phyloP scores from a whole-genome alignment of 106 monocot species.

The Agapanthus africanus region DNA sequence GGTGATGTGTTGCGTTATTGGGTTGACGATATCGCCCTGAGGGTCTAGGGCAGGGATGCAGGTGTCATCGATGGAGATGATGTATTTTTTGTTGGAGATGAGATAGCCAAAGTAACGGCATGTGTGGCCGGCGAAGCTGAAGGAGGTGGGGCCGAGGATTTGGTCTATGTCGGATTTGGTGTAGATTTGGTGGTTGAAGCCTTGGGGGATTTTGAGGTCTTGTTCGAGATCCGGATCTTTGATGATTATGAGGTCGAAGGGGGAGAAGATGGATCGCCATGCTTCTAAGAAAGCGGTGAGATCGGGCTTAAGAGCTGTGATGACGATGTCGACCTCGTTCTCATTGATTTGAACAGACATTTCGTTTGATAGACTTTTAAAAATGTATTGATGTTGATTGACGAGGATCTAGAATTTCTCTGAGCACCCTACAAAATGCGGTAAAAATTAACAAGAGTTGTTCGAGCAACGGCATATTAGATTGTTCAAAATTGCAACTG shows the following conservation, averaged over 20 bases:
- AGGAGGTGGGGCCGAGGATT: constrained; percentile 23
- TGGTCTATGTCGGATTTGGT: constrained; percentile 62
- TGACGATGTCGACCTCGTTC: constrained; percentile 62
- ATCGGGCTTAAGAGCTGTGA: constrained; percentile 64
- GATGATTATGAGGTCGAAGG: constrained; percentile 65
- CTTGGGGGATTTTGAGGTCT: constrained; percentile 56
- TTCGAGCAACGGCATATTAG: neutral
- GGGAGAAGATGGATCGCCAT: constrained; percentile 66
- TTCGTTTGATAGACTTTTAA: too few relatives aligned
- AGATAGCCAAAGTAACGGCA: constrained; percentile 89
- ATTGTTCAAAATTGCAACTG: constrained; percentile 1
- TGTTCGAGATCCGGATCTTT: constrained; percentile 64
- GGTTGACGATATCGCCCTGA: constrained; percentile 27
- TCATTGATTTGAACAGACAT: constrained; percentile 61
- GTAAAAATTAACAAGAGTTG: neutral
- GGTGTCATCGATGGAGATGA: constrained; percentile 71
- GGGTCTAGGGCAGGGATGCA: constrained; percentile 57
- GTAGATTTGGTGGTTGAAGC: constrained; percentile 70
- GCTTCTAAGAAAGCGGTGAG: constrained; percentile 60
- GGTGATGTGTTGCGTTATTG: constrained; percentile 58
- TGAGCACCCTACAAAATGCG: constrained; percentile 61
- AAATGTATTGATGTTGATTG: too few relatives aligned
- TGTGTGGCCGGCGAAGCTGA: constrained; percentile 70
- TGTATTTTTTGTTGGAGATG: constrained; percentile 68
- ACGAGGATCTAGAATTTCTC: constrained; percentile 46